These are phyloP conservation scores for Asterochloris sp. DNA, from an alignment of 139 green algal genomes.

Conservation along the genomic window DNA sequence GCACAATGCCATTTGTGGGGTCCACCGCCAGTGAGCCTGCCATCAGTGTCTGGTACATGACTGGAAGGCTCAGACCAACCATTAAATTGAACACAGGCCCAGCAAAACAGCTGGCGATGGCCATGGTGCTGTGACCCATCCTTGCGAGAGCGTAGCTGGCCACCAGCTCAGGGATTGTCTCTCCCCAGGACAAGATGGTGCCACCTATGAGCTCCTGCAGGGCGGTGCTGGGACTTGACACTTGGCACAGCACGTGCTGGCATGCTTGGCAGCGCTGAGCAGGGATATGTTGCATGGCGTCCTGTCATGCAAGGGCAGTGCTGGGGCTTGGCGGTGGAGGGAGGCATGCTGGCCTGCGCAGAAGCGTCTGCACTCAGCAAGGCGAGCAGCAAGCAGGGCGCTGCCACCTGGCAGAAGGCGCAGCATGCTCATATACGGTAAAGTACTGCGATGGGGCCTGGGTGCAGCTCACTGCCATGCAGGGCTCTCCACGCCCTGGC, in stretches of 20 bases:
- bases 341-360: too few relatives aligned
- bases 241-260: neutral
- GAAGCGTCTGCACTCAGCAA: too few relatives aligned
- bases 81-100: constrained; percentile 51
- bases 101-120: constrained; percentile 42
- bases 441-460: too few relatives aligned
- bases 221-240: neutral
- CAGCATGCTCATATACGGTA: too few relatives aligned
- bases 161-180: constrained; percentile 47
- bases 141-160: constrained; percentile 23
- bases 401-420: too few relatives aligned
- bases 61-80: constrained; percentile 28
- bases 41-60: constrained; percentile 15
- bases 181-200: constrained; percentile 50
- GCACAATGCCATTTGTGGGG: constrained; percentile 18
- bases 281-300: too few relatives aligned
- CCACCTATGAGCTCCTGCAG: constrained; percentile 39
- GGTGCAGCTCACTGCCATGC: too few relatives aligned
- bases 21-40: constrained; percentile 12
- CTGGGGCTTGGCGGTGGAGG: too few relatives aligned
- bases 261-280: too few relatives aligned
- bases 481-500: too few relatives aligned
- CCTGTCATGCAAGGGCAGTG: too few relatives aligned
- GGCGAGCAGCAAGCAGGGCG: too few relatives aligned
- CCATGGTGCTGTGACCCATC: constrained; percentile 37